Evolutionary conservation across 305 asterid genomes (phyloP), one percentile per base, ranked within the genome.

Genomic region (Solanum hybrid): DNA sequence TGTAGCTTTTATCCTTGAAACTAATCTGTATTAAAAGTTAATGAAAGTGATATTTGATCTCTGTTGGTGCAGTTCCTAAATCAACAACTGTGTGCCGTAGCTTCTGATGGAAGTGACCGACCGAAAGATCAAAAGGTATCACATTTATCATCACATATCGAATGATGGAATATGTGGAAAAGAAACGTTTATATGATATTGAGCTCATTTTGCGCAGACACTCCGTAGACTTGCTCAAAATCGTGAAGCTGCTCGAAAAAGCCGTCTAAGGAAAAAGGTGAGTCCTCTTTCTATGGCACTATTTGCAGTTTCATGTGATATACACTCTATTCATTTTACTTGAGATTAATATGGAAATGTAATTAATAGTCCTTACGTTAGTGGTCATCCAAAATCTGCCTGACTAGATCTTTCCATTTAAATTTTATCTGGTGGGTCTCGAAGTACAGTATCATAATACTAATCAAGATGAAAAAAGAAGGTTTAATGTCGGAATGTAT

Each of bases 221-320:
- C 98, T 96, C 86, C 99, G 98, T 64, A 94, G 99, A 92, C 99
- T 97, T 88, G 99, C 99, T 90, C 99, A 97, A 95, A 97, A 97
- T 92, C 99, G 98, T 36, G 99, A 97, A 95, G 99, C 99, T 82
- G 99, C 99, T 66, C 90, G 99, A 82, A 97, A 97, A 93, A 97
- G 99, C 91, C 97, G 98, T 89, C 93, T 96, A 93, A 93, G 98
- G 87, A 97, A 97, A 91, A 97, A 96, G 85, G 98, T 95, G 89
- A 42, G 91, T 79, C 71, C 76, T 82, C 79, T 35, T 81, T 37
- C 86, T 42, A 27, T 35, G 16, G 29, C 11, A 29, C 56, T 78
- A 17, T 85, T 32, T 31, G 42, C 17, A 36, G 36, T 85, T 10
- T 40, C 51, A 60, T 32, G 56, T 36, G 34, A 36, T 79, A 16